Base-by-base conservation (phyloP, 2,329 filamentous ascomycete species). In the Botryotinia narcissicola region DNA sequence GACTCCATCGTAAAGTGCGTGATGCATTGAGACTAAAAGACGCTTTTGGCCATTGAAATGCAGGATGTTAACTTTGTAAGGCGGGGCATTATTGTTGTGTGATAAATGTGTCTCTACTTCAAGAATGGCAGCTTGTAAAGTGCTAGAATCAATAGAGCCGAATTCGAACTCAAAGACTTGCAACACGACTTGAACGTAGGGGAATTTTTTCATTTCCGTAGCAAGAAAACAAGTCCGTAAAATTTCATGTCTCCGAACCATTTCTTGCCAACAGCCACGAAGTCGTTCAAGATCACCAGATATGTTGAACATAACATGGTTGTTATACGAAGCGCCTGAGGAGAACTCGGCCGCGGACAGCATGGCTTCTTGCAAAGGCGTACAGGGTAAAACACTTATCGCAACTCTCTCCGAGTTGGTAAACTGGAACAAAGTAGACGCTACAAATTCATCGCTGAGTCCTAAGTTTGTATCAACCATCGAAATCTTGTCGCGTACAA, bases 301-400 rank as follows among this genome's bases (percentile, higher is more conserved):
- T 10, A 97, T 80, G 9, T 86, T 84, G 75, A 97, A 87, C 0
- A 91, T 81, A 73, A 93, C 89, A 66, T 88, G 88, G 80, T 97
- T 97, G 78, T 87, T 89, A 80, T 97, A 97, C 2, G 89, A 85
- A 1, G 83, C 82, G 18, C 83, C 81, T 1, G 82, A 82, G 3
- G 75, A 84, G 78, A 83, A 82, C 6, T 81, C 77, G 40, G 83
- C 83, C 14, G 89, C 87, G 4, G 90, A 91, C 0, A 97, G 84
- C 94, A 97, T 97, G 0, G 91, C 92, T 83, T 97, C 92, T 81
- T 98, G 95, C 0, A 98, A 83, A 0, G 94, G 92, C 1, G 94
- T 97, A 80, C 95, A 97, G 0, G 94, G 94, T 8, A 95, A 83
- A 14, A 97, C 85, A 1, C 83, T 84, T 44, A 87, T 82, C 4